These are phyloP conservation scores for Durio zibethinus DNA, from an alignment of 345 rosid genomes.

Conservation along the genomic window DNA sequence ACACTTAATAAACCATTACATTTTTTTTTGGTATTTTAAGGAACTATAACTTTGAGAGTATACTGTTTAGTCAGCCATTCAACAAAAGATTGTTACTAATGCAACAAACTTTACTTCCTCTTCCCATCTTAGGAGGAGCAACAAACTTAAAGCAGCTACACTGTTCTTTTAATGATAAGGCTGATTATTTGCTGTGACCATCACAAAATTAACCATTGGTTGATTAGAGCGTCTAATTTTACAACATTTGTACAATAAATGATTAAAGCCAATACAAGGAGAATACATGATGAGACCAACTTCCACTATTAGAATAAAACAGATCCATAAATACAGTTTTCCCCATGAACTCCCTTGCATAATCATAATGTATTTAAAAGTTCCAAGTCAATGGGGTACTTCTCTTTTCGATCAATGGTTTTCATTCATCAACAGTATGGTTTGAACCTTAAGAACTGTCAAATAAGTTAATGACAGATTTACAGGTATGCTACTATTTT, in stretches of 20 bases:
- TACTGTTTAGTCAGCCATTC: background rate
- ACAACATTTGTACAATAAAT: background rate
- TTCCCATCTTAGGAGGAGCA: background rate
- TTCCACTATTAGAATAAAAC: background rate
- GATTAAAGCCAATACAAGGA: background rate
- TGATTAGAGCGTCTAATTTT: background rate
- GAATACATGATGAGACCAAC: background rate
- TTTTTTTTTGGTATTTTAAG: no score
- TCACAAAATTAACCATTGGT: background rate
- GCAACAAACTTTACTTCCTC: background rate
- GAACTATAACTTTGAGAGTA: background rate
- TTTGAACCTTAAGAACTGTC: background rate
- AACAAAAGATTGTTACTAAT: background rate
- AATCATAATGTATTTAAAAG: background rate
- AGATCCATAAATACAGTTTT: background rate
- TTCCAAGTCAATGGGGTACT: background rate
- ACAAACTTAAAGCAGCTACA: background rate
- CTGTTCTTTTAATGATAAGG: background rate
- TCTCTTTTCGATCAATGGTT: background rate
- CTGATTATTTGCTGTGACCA: background rate
- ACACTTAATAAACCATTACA: no score
- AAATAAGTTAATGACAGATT: background rate
- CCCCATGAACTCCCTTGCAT: background rate
- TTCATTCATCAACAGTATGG: background rate
- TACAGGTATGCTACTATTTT: background rate